Evolutionary conservation across 192 early-diverging fungal genomes (phyloP).

Genomic region (Coemansia sp.): DNA sequence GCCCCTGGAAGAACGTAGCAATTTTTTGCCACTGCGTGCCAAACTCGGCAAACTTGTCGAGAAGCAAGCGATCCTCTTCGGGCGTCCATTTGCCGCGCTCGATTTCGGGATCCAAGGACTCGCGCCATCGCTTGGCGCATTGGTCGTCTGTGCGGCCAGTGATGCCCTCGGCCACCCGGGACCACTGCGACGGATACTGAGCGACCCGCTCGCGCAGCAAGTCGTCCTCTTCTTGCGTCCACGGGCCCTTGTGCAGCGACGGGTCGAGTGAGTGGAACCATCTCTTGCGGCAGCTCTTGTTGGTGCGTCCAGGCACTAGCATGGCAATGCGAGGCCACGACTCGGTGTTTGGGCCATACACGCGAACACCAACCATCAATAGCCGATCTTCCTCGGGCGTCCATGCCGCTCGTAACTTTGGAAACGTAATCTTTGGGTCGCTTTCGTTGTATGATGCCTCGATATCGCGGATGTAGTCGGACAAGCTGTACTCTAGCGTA

Average conservation of each 20-base stretch:
- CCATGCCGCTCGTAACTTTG: slow-evolving; percentile 64
- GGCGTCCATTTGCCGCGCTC: slow-evolving; percentile 70
- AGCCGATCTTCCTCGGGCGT: slow-evolving; percentile 76
- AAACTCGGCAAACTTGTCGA: slow-evolving; percentile 63
- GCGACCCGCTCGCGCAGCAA: slow-evolving; percentile 69
- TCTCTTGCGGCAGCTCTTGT: slow-evolving; percentile 79
- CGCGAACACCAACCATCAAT: slow-evolving; percentile 68
- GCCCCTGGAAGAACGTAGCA: slow-evolving; percentile 68
- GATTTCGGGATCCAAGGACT: slow-evolving; percentile 81
- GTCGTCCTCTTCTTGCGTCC: slow-evolving; percentile 78
- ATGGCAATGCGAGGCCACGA: slow-evolving; percentile 77
- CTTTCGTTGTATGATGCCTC: slow-evolving; percentile 39
- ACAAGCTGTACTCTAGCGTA: slow-evolving; percentile 19
- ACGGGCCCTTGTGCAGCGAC: slow-evolving; percentile 71
- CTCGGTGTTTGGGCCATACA: slow-evolving; percentile 74
- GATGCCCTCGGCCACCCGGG: slow-evolving; percentile 74
- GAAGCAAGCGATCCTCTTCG: slow-evolving; percentile 63
- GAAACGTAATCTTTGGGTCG: slow-evolving; percentile 28
- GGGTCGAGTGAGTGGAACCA: slow-evolving; percentile 83
- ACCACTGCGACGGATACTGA: slow-evolving; percentile 78
- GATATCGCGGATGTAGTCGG: slow-evolving; percentile 34
- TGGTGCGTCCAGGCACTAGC: slow-evolving; percentile 74
- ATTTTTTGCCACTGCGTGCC: slow-evolving; percentile 83
- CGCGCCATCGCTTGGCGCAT: slow-evolving; percentile 88
- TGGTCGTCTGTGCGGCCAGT: slow-evolving; percentile 82